Evolutionary conservation across 2,329 filamentous ascomycete species (phyloP).

Genomic region (Ambrosiella beaveri): DNA sequence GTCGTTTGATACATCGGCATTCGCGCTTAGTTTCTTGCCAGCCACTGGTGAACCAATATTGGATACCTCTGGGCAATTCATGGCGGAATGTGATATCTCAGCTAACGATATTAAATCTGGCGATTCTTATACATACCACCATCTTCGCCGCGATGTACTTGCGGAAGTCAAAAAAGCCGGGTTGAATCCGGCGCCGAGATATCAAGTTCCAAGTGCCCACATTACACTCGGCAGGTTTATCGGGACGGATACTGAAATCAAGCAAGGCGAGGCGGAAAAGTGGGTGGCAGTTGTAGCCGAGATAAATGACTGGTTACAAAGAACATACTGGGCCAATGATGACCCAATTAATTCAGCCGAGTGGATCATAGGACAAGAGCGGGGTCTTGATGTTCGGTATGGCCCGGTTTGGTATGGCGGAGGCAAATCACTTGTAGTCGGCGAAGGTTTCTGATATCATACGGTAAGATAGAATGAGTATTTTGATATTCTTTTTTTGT

Average conservation of each 20-base stretch:
- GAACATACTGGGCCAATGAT: conserved; percentile 22
- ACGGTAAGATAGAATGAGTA: neutral
- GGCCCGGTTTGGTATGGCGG: conserved; percentile 79
- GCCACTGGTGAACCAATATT: conserved; percentile 43
- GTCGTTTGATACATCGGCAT: conserved; percentile 68
- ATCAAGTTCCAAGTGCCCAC: conserved; percentile 78
- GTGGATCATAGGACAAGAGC: conserved; percentile 79
- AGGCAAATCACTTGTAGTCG: conserved; percentile 49
- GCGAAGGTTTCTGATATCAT: conserved; percentile 34
- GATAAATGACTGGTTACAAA: conserved; percentile 54
- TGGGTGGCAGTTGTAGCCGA: conserved; percentile 56
- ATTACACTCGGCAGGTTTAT: conserved; percentile 76
- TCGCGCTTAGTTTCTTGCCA: conserved; percentile 77
- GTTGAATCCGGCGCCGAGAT: conserved; percentile 46
- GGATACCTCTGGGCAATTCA: conserved; percentile 15
- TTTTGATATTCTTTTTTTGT: conserved; percentile 1
- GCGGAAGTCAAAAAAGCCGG: conserved; percentile 41
- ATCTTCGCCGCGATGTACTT: conserved; percentile 67
- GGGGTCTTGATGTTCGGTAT: conserved; percentile 56
- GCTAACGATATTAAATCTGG: conserved; percentile 25
- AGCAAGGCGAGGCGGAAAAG: conserved; percentile 42
- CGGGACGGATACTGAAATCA: neutral
- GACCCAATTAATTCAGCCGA: conserved; percentile 55
- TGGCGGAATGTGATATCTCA: conserved; percentile 13
- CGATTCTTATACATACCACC: conserved; percentile 73